Conservation (phyloP, 2,329 filamentous ascomycete genomes). For the Botrytis paeoniae region DNA sequence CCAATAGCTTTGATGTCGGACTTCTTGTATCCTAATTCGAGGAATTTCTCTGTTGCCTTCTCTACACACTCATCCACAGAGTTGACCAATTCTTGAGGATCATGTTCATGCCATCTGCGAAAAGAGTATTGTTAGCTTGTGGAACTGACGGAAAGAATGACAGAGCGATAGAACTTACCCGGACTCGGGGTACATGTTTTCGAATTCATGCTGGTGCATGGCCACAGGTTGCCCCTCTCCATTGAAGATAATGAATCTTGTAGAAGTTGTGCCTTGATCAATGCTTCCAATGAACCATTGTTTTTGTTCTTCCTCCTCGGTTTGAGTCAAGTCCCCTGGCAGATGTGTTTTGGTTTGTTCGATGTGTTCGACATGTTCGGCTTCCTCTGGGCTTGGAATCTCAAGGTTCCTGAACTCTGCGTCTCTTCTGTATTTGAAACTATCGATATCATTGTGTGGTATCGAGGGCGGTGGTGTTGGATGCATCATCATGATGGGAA, state of each 20-base stretch:
- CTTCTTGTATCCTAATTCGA: slow-evolving; percentile 62
- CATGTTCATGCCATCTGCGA: slow-evolving; percentile 78
- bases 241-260: slow-evolving; percentile 88
- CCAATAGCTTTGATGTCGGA: slow-evolving; percentile 71
- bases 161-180: slow-evolving; percentile 57
- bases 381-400: slow-evolving; percentile 17
- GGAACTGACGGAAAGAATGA: not conserved
- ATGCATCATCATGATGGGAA: slow-evolving; percentile 18
- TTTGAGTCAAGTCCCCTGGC: slow-evolving; percentile 25
- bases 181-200: slow-evolving; percentile 78
- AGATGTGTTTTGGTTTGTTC: slow-evolving; percentile 25
- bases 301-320: slow-evolving; percentile 33
- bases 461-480: slow-evolving; percentile 11
- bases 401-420: slow-evolving; percentile 16
- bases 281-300: slow-evolving; percentile 80
- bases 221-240: slow-evolving; percentile 73
- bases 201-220: slow-evolving; percentile 82
- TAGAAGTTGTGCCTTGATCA: slow-evolving; percentile 87
- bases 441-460: slow-evolving; percentile 1
- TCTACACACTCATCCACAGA: slow-evolving; percentile 77
- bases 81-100: slow-evolving; percentile 69
- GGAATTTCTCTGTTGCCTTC: slow-evolving; percentile 65
- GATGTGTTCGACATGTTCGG: slow-evolving; percentile 30
- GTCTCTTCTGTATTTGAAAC: slow-evolving; percentile 11
- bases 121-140: slow-evolving; percentile 21